A percentile compares a stretch with the other conserved stretches of the same genome.
Conservation (phyloP, 2,329 filamentous ascomycete species). For the Pseudocercospora cruenta region DNA sequence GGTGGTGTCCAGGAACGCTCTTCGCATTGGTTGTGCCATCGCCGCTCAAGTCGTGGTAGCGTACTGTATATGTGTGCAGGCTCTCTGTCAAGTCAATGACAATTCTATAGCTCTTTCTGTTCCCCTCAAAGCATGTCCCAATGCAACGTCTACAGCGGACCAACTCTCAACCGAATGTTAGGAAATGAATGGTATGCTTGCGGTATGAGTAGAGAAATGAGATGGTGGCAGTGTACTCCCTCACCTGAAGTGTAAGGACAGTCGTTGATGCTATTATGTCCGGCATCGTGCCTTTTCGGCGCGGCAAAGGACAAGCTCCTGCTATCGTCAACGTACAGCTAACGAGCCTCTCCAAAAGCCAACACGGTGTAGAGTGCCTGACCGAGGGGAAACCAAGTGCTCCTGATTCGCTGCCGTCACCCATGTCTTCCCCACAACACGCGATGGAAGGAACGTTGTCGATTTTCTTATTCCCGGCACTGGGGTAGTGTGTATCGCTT, state of each 20-base stretch:
- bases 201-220: background rate
- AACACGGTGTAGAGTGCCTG: background rate
- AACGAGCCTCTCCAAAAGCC: background rate
- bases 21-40: conserved; percentile 24
- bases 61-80: background rate
- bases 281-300: conserved; percentile 11
- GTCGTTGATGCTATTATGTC: background rate
- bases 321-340: conserved; percentile 3
- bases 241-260: background rate
- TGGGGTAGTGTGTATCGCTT: background rate
- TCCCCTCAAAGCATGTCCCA: background rate
- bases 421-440: conserved; percentile 3
- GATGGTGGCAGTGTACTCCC: background rate
- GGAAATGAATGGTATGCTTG: background rate
- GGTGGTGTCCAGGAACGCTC: conserved; percentile 21
- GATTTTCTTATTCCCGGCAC: conserved; percentile 4
- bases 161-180: background rate
- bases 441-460: background rate
- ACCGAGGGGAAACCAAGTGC: background rate
- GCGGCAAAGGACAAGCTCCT: conserved; percentile 5
- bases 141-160: background rate
- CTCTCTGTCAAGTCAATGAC: background rate
- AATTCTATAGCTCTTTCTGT: background rate
- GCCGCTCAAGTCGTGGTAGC: background rate
- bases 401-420: background rate